phyloP scores from a whole-genome alignment of 2,329 filamentous ascomycete species.

The Fusarium chaquense region DNA sequence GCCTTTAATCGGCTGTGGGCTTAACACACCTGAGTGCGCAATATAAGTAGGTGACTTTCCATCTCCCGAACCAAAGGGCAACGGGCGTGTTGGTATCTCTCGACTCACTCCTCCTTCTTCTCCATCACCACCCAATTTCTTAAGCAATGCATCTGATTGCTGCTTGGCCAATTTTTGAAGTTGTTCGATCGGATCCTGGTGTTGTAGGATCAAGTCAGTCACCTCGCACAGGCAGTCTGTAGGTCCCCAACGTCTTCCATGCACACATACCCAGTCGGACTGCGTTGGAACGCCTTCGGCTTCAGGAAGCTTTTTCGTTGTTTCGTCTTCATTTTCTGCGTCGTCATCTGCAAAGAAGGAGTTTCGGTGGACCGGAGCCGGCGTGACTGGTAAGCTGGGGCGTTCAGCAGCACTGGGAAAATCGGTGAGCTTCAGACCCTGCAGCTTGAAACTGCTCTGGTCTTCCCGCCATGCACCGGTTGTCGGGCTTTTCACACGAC shows the following conservation, averaged over 20 bases:
- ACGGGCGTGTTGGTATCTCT: slow-evolving; percentile 61
- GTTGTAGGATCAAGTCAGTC: slow-evolving; percentile 63
- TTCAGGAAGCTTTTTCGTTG: slow-evolving; percentile 72
- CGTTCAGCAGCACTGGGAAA: slow-evolving; percentile 86
- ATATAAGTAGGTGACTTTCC: slow-evolving; percentile 47
- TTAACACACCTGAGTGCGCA: slow-evolving; percentile 50
- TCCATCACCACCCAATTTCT: slow-evolving; percentile 60
- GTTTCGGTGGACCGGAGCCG: slow-evolving; percentile 78
- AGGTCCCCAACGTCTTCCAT: slow-evolving; percentile 62
- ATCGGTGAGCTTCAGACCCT: slow-evolving; percentile 79
- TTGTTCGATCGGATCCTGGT: slow-evolving; percentile 76
- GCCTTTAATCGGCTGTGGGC: slow-evolving; percentile 59
- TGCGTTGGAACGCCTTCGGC: slow-evolving; percentile 89
- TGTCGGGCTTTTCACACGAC: slow-evolving; percentile 37
- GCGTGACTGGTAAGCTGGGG: slow-evolving; percentile 90
- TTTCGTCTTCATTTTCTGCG: slow-evolving; percentile 59
- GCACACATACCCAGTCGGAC: slow-evolving; percentile 92
- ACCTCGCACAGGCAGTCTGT: slow-evolving; percentile 67
- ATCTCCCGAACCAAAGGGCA: slow-evolving; percentile 67
- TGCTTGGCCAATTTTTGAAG: slow-evolving; percentile 76
- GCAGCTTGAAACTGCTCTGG: slow-evolving; percentile 20
- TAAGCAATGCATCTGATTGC: slow-evolving; percentile 72
- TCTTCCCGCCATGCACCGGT: slow-evolving; percentile 26
- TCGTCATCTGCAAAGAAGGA: slow-evolving; percentile 72
- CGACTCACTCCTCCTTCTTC: slow-evolving; percentile 50